Percentiles rank a stretch among this genome's conserved stretches.
Evolutionary conservation across 1,284 basidiomycete genomes (phyloP).

Genomic region (Ceraceosorus bombacis): DNA sequence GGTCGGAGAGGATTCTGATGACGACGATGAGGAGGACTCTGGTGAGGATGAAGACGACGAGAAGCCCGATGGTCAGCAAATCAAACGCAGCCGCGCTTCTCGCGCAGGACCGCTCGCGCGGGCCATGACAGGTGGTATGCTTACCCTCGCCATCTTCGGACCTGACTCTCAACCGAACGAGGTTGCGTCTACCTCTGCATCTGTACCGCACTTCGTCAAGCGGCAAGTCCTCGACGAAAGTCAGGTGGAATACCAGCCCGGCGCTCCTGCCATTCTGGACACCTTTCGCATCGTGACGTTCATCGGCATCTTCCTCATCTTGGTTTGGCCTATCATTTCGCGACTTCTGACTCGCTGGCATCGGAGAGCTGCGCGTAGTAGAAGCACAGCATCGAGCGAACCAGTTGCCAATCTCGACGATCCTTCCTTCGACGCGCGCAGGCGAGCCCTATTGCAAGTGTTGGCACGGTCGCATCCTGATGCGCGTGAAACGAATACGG

Average conservation of each 20-base stretch:
- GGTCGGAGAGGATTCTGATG: slow-evolving; percentile 22
- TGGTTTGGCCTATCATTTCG: slow-evolving; percentile 26
- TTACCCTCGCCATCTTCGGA: slow-evolving; percentile 38
- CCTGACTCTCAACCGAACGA: slow-evolving; percentile 18
- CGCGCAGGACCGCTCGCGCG: slow-evolving; percentile 21
- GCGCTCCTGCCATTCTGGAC: slow-evolving; percentile 35
- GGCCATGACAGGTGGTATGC: slow-evolving; percentile 42
- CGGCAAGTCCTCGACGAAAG: slow-evolving; percentile 27
- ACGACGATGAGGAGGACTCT: slow-evolving; percentile 29
- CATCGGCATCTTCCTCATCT: slow-evolving; percentile 21
- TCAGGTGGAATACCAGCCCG: slow-evolving; percentile 25
- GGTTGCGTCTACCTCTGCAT: slow-evolving; percentile 13
- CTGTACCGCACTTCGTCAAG: slow-evolving; percentile 8
- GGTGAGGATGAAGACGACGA: slow-evolving; percentile 26
- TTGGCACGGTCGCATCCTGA: slow-evolving; percentile 7
- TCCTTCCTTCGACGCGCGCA: slow-evolving; percentile 7
- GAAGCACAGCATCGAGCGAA: slow-evolving; percentile 2
- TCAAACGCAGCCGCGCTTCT: slow-evolving; percentile 19
- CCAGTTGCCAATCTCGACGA: slow-evolving; percentile 3
- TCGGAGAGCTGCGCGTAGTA: not conserved
- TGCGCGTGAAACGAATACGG: slow-evolving; percentile 14
- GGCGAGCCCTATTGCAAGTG: slow-evolving; percentile 13
- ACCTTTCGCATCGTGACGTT: slow-evolving; percentile 29
- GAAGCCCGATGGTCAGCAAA: slow-evolving; percentile 7
- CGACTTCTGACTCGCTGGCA: slow-evolving; percentile 9